phyloP scores from a whole-genome alignment of 129 eudicot genomes.

The Oenanthe sinensis region DNA sequence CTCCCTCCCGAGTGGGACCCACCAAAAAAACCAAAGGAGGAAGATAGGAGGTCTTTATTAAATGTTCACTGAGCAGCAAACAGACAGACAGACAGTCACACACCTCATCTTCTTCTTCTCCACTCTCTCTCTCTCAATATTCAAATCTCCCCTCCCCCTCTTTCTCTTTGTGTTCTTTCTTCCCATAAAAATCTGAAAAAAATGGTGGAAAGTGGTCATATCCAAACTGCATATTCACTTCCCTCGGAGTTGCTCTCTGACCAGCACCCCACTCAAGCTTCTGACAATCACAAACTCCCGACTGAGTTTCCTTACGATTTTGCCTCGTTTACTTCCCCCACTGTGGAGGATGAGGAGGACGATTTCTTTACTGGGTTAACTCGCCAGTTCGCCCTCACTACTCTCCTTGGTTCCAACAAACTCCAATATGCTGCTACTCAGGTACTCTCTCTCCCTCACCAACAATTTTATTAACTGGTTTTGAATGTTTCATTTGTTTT shows the following conservation, averaged over 20 bases:
- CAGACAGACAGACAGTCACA: not conserved
- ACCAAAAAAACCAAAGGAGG: not conserved
- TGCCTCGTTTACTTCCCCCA: not conserved
- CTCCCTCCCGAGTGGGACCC: not conserved
- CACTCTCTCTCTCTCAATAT: not conserved
- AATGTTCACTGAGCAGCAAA: not conserved
- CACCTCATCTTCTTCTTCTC: not conserved
- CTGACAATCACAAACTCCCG: not conserved
- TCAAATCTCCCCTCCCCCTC: not conserved
- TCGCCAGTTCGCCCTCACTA: slow-evolving; percentile 43
- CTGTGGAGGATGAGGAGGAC: slow-evolving; percentile 39
- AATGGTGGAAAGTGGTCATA: slow-evolving; percentile 27
- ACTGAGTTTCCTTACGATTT: slow-evolving; percentile 6
- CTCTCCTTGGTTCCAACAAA: slow-evolving; percentile 20
- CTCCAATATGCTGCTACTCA: slow-evolving; percentile 7
- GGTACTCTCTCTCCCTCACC: not conserved
- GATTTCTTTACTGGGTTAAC: slow-evolving; percentile 40
- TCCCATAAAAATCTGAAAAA: not conserved
- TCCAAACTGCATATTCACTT: slow-evolving; percentile 30
- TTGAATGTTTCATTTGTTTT: not conserved
- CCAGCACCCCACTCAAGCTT: slow-evolving; percentile 10
- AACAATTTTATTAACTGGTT: not conserved
- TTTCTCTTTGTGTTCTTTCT: not conserved
- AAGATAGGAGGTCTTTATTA: not conserved
- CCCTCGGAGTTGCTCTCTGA: slow-evolving; percentile 62